phyloP scores from a whole-genome alignment of 1,284 basidiomycete species.

The Trametes sp. region DNA sequence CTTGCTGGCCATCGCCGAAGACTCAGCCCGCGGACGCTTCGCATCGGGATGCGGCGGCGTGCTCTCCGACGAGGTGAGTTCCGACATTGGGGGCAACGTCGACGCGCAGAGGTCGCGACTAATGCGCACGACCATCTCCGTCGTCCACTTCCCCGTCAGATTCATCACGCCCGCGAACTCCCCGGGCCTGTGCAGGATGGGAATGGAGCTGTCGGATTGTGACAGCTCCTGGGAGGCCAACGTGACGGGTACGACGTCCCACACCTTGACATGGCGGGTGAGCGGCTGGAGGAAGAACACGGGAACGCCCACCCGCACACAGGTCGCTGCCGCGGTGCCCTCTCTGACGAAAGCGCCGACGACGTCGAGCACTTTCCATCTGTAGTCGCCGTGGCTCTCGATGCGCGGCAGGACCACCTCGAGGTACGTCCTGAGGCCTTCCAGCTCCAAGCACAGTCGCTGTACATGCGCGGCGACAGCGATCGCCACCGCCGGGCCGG shows the following conservation, averaged over 20 bases:
- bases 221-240: neutral
- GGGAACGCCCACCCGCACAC: neutral
- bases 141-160: neutral
- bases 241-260: neutral
- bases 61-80: neutral
- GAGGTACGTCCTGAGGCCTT: neutral
- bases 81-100: neutral
- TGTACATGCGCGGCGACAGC: slow-evolving; percentile 7
- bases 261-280: neutral
- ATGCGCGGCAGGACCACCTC: neutral
- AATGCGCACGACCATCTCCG: neutral
- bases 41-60: neutral
- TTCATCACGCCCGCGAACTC: neutral
- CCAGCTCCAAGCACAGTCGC: neutral
- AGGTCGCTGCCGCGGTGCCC: neutral
- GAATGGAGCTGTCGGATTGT: neutral
- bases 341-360: slow-evolving; percentile 4
- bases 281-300: slow-evolving; percentile 1
- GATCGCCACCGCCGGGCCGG: neutral
- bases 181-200: neutral
- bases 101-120: neutral
- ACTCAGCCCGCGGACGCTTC: neutral
- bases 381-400: neutral
- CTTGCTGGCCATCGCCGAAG: neutral
- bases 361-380: neutral